phyloP scores from a whole-genome alignment of 23 red algal genomes.

The Gracilaria gracilis region DNA sequence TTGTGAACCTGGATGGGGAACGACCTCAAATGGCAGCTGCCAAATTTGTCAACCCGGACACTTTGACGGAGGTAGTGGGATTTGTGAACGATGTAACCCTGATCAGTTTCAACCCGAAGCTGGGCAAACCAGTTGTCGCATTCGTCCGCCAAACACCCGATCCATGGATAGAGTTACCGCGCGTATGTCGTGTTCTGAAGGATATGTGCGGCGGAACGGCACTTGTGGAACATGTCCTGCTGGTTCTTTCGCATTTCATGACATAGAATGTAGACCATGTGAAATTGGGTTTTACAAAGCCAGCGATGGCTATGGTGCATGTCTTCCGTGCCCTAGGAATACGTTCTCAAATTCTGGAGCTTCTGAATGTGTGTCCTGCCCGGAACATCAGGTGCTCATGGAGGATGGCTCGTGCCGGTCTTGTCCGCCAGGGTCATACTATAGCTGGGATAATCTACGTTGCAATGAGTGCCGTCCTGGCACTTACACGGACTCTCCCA shows the following conservation, averaged over 20 bases:
- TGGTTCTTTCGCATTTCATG: background rate
- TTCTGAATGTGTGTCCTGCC: no score
- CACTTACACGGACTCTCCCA: no score
- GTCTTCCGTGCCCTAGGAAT: no score
- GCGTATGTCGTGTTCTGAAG: background rate
- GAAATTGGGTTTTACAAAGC: background rate
- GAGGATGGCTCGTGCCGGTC: no score
- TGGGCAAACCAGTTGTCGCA: background rate
- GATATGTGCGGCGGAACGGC: background rate
- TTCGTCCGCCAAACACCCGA: background rate
- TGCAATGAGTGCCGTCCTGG: no score
- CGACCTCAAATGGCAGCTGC: background rate
- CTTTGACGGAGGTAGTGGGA: background rate
- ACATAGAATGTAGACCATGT: no score
- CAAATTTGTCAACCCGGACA: background rate
- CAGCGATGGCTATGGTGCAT: background rate
- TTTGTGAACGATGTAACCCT: background rate
- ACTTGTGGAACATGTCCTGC: background rate
- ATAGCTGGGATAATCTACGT: no score
- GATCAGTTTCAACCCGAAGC: background rate
- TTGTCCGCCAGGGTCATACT: no score
- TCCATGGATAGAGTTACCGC: background rate
- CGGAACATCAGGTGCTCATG: no score
- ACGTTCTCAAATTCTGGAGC: no score
- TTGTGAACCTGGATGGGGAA: background rate